phyloP scores from a whole-genome alignment of 176 grass and related monocot genomes.

The Pharus latifolius region DNA sequence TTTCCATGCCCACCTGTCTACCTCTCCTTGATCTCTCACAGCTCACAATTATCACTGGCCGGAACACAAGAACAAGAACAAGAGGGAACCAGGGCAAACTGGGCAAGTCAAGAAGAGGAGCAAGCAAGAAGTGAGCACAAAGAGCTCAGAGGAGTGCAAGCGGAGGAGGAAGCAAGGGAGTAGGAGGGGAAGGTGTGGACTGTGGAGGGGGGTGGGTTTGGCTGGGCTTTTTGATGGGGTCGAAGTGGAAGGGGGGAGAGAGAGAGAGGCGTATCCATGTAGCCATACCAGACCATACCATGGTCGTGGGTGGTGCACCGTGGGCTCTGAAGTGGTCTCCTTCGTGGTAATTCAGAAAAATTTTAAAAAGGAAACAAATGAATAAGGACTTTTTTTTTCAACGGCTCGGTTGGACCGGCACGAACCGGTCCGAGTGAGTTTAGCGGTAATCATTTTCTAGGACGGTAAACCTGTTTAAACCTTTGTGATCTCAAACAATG shows the following conservation, averaged over 20 bases:
- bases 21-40: neutral
- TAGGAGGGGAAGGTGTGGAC: neutral
- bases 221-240: conserved; percentile 15
- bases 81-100: neutral
- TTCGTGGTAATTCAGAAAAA: neutral
- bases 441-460: too few species aligned
- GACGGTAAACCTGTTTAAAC: too few species aligned
- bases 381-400: neutral
- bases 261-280: conserved; percentile 29
- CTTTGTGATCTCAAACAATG: too few species aligned
- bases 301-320: neutral
- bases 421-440: neutral
- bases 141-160: conserved; percentile 14
- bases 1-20: conserved; percentile 42
- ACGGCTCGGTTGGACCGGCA: neutral
- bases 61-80: neutral
- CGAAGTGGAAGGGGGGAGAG: conserved; percentile 10
- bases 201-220: neutral
- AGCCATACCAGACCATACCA: conserved; percentile 26
- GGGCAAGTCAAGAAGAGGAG: neutral
- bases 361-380: neutral
- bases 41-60: neutral
- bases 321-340: conserved; percentile 18
- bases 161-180: neutral
- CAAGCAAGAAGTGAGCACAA: neutral